Evolutionary conservation across 352 stramenopile species (phyloP), one percentile per base, ranked within the genome.

Genomic region (Globisporangium splendens): DNA sequence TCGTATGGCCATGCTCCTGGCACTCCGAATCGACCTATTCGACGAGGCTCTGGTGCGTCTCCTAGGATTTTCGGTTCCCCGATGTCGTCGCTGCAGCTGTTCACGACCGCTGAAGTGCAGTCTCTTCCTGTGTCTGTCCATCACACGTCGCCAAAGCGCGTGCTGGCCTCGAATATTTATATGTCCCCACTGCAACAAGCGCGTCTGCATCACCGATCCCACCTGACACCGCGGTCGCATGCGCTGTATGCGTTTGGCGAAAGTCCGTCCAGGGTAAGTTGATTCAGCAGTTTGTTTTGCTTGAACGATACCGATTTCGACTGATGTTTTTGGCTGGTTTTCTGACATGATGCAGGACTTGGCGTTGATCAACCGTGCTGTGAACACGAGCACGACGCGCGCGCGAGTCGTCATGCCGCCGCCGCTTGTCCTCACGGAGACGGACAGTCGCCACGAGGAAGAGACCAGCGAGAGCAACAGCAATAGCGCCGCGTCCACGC

Each of bases 191-290:
- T 93, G 28, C 84, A 92, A 59, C 87, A 93, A 57, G 73, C 83
- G 11, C 75, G 83, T 17, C 68, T 91, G 42, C 72, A 91, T 56
- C 78, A 85, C 22, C 81, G 83, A 15, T 79, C 80, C 11, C 67
- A 88, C 17, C 66, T 92, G 46, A 94, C 85, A 0, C 86, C 83
- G 13, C 79, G 86, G 0, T 93, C 83, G 1, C 86, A 93, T 41
- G 86, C 82, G 21, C 64, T 95, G 52, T 95, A 95, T 49, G 86
- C 86, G 0, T 91, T 95, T 69, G 86, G 86, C n/a, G 86, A 95
- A 51, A 93, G 83, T 59, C 83, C 86, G 4, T 78, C 86, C 13
- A 66, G 82, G 56, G 86, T 95, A 78, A 54, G 79, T 81, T 54
- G 17, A 13, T 18, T 14, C 24, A 28, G 42, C 59, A 20, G 11